phyloP scores from a whole-genome alignment of 208 protist species.

The Trypanosoma theileri region DNA sequence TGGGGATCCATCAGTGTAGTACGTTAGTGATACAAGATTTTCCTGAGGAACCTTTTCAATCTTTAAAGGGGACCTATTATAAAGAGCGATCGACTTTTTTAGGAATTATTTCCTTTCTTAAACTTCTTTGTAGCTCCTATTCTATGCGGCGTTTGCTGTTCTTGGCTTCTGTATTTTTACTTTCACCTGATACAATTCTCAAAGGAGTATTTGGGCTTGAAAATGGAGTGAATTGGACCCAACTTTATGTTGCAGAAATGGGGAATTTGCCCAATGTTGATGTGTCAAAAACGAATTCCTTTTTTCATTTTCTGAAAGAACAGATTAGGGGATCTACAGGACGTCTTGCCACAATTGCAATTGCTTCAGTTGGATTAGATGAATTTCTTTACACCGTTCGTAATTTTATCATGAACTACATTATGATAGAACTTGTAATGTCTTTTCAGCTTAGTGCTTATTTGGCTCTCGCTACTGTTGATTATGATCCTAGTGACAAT shows the following conservation, averaged over 20 bases:
- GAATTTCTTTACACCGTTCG: slow-evolving; percentile 25
- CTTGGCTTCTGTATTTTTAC: slow-evolving; percentile 10
- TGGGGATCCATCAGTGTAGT: neutral
- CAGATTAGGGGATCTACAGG: slow-evolving; percentile 13
- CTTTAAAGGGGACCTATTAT: neutral
- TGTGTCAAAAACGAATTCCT: neutral
- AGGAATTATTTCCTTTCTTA: slow-evolving; percentile 20
- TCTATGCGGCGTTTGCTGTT: slow-evolving; percentile 14
- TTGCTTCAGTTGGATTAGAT: slow-evolving; percentile 13
- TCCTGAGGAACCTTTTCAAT: slow-evolving; percentile 23
- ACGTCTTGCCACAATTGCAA: slow-evolving; percentile 13
- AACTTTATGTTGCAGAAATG: slow-evolving; percentile 25
- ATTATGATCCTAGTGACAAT: slow-evolving; percentile 39
- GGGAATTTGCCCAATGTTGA: neutral
- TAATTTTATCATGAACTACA: slow-evolving; percentile 7
- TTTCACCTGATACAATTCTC: slow-evolving; percentile 22
- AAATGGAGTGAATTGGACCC: slow-evolving; percentile 18
- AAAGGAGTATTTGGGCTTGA: slow-evolving; percentile 8
- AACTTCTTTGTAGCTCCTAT: slow-evolving; percentile 19
- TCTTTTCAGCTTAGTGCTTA: slow-evolving; percentile 36
- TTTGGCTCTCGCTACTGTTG: slow-evolving; percentile 43
- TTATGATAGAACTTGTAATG: slow-evolving; percentile 18
- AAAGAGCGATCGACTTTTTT: slow-evolving; percentile 10
- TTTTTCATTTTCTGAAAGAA: slow-evolving; percentile 16
- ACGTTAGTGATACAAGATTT: slow-evolving; percentile 14